Evolutionary conservation across 1,284 basidiomycete genomes (phyloP).

Genomic region (Agroathelia rolfsii): DNA sequence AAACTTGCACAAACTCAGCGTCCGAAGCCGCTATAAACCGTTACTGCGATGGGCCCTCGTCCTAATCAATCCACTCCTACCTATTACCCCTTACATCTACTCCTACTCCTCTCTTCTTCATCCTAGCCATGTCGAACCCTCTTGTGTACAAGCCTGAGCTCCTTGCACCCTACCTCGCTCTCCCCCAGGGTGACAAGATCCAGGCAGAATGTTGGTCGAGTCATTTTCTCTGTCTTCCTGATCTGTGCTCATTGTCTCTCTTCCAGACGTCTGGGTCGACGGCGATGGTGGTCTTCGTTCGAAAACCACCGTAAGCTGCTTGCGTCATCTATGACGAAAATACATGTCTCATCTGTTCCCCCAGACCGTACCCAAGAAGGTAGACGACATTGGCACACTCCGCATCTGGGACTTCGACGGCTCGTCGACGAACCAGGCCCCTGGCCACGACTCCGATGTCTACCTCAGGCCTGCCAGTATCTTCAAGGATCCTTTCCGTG

Average conservation of each 20-base stretch:
- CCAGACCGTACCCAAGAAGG: conserved; percentile 74
- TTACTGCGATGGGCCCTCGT: too few species aligned
- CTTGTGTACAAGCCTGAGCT: conserved; percentile 67
- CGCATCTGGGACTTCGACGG: conserved; percentile 99
- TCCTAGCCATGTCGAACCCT: conserved; percentile 8
- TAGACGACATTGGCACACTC: conserved; percentile 79
- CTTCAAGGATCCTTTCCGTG: conserved; percentile 99
- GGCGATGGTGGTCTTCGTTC: conserved; percentile 87
- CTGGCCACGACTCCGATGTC: conserved; percentile 92
- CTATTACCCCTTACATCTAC: conserved; percentile 13
- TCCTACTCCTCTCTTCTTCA: conserved; percentile 13
- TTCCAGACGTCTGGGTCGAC: conserved; percentile 89
- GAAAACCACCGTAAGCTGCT: conserved; percentile 71
- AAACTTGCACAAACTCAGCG: too few species aligned
- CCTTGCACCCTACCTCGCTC: conserved; percentile 77
- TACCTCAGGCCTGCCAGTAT: conserved; percentile 95
- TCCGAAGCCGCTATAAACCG: too few species aligned
- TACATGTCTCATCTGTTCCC: conserved; percentile 8
- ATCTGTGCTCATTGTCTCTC: conserved; percentile 15
- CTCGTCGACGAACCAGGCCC: conserved; percentile 94
- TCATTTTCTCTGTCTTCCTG: conserved; percentile 12
- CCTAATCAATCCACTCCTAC: too few species aligned
- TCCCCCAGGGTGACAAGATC: conserved; percentile 78
- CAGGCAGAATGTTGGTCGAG: conserved; percentile 80
- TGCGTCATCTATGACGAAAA: conserved; percentile 7